Base-by-base conservation (phyloP, 1,139 yeast genomes). In the Debaryomyces udenii region DNA sequence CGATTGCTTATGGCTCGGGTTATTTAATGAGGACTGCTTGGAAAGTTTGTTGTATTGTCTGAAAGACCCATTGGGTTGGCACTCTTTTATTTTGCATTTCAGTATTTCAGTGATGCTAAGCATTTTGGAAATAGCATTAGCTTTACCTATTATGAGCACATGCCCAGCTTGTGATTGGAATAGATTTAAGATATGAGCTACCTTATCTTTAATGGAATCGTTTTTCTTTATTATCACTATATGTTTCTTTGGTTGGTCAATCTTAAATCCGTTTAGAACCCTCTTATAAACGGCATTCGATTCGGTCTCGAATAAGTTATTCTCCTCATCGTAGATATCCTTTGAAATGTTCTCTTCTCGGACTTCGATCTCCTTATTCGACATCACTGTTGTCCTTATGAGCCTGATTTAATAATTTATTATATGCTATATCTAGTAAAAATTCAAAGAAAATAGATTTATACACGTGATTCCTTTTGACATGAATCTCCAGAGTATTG, bases 131-230 rank as follows among this genome's bases (percentile, higher is more conserved):
- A 39, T 32, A 22, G 38, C 13, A 6, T 29, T 35, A 5, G 45
- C 35, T 35, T 39, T 31, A 2, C 38, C 37, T 2, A 24, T 34
- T 11, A 31, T 31, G 22, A 42, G 32, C 13, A 39, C 14, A 9
- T 40, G 40, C 2, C 23, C 29, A 11, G 32, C 17, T 13, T 36
- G 33, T 9, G 37, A 13, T 4, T 28, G 33, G n/a, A 10, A 15
- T 13, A 15, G 31, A 16, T 31, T 18, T 14, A 22, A 36, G 3
- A 59, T 48, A 31, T 51, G 55, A 4, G 46, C 50, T 2, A 61
- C 53, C 33, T 50, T 47, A 9, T 44, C 40, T 36, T 60, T 55
- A 40, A 62, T 63, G 7, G 59, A 49, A 39, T 63, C 68, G 43
- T 62, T 61, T 43, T 59, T 61, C 34, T 55, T 50, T 4, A 63